Evolutionary conservation across 1,284 basidiomycete species (phyloP).

Genomic region (Tremellales sp.): DNA sequence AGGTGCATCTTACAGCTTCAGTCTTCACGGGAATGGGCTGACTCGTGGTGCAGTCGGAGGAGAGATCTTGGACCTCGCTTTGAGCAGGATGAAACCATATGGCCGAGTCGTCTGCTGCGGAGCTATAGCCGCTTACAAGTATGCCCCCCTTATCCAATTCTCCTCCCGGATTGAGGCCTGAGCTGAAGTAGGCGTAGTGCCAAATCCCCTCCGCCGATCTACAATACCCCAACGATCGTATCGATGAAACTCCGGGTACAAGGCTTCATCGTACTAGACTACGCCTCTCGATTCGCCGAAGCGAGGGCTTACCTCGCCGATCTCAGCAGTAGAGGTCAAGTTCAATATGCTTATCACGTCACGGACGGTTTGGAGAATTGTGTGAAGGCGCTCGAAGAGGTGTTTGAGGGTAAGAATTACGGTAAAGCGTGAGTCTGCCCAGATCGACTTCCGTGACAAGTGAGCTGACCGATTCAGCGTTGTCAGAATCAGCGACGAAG

Average conservation of each 20-base stretch:
- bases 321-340: conserved; percentile 60
- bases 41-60: conserved; percentile 59
- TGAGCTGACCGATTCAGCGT: conserved; percentile 1
- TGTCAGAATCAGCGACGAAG: conserved; percentile 8
- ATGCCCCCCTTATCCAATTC: conserved; percentile 12
- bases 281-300: conserved; percentile 51
- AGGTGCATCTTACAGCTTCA: conserved; percentile 9
- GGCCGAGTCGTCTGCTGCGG: conserved; percentile 73
- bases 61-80: conserved; percentile 64
- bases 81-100: conserved; percentile 67
- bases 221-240: conserved; percentile 48
- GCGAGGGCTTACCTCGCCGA: conserved; percentile 52
- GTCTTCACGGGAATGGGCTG: background rate
- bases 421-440: conserved; percentile 64
- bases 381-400: conserved; percentile 61
- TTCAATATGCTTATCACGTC: conserved; percentile 79
- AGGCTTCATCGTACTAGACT: conserved; percentile 71
- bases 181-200: too few species aligned
- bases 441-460: background rate
- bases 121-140: conserved; percentile 58
- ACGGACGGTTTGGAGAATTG: conserved; percentile 65
- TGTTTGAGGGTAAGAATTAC: conserved; percentile 74
- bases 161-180: background rate
- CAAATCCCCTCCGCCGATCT: conserved; percentile 4
- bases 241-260: conserved; percentile 68